phyloP scores from a whole-genome alignment of 2,329 filamentous ascomycete genomes.

The Monosporascus sp. region DNA sequence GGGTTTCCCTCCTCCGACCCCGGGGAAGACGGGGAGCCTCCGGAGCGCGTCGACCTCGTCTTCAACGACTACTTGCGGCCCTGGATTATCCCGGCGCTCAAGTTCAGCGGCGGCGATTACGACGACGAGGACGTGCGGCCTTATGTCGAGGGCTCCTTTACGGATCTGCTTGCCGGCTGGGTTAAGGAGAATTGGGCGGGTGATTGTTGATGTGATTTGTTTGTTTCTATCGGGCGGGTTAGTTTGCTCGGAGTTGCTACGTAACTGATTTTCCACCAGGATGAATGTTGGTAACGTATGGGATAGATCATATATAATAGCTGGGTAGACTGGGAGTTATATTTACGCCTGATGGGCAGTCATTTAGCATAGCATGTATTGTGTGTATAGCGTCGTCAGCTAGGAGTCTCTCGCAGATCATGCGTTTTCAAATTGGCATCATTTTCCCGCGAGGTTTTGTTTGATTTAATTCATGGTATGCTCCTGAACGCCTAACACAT shows the following conservation, averaged over 20 bases:
- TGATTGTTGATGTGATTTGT: slow-evolving; percentile 31
- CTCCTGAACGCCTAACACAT: too few species aligned
- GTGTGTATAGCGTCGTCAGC: too few species aligned
- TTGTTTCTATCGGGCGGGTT: background rate
- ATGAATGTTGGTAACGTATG: too few species aligned
- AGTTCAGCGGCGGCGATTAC: slow-evolving; percentile 50
- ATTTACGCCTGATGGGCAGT: background rate
- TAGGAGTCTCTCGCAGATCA: too few species aligned
- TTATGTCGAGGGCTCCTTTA: slow-evolving; percentile 51
- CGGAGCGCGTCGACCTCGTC: slow-evolving; percentile 70
- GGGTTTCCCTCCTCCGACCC: slow-evolving; percentile 44
- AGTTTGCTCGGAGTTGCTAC: background rate
- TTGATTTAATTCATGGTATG: too few species aligned
- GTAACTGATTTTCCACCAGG: too few species aligned
- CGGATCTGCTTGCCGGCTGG: slow-evolving; percentile 51
- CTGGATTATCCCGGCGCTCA: slow-evolving; percentile 71
- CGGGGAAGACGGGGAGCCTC: slow-evolving; percentile 9
- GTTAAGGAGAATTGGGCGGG: slow-evolving; percentile 53
- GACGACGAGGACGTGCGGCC: slow-evolving; percentile 38
- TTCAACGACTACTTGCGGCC: slow-evolving; percentile 89
- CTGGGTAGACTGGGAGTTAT: background rate
- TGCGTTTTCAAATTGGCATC: too few species aligned
- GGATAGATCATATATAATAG: too few species aligned
- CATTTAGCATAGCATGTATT: background rate
- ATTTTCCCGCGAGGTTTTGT: too few species aligned